These are phyloP conservation scores for Blastocystis sp. DNA, from an alignment of 352 stramenopile species.

Conservation along the genomic window DNA sequence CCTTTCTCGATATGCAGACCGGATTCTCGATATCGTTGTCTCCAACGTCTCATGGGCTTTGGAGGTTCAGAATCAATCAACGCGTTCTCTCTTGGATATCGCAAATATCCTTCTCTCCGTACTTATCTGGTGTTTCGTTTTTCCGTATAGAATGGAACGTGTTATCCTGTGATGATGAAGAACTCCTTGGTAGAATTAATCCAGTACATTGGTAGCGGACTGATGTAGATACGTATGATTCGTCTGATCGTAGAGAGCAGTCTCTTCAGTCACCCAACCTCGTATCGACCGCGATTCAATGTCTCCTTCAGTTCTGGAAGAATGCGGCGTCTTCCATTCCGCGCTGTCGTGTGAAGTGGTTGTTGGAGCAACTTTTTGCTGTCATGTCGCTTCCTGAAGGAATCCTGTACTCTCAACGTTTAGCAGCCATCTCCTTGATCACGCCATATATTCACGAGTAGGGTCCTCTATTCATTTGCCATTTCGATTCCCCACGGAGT, in stretches of 20 bases:
- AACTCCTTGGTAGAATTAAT: too few species aligned
- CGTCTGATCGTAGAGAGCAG: too few species aligned
- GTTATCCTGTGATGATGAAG: neutral
- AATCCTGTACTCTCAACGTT: neutral
- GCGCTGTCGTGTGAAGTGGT: neutral
- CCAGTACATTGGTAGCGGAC: too few species aligned
- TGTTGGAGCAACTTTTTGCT: neutral
- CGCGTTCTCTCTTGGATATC: neutral
- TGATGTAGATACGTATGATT: too few species aligned
- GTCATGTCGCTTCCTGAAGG: neutral
- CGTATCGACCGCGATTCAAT: neutral
- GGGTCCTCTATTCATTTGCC: neutral
- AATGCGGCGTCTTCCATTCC: neutral
- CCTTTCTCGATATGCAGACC: neutral
- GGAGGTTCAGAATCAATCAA: neutral
- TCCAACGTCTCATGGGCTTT: neutral
- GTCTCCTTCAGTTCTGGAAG: neutral
- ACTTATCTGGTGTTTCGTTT: neutral
- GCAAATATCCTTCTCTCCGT: slow-evolving; percentile 26
- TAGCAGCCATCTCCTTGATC: neutral
- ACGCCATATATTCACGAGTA: neutral
- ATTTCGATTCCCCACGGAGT: neutral
- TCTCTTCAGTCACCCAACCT: too few species aligned
- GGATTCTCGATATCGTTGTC: neutral
- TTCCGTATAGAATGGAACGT: neutral